Base-by-base conservation (phyloP, 495 filamentous ascomycete species). In the Chaetomium fimeti region DNA sequence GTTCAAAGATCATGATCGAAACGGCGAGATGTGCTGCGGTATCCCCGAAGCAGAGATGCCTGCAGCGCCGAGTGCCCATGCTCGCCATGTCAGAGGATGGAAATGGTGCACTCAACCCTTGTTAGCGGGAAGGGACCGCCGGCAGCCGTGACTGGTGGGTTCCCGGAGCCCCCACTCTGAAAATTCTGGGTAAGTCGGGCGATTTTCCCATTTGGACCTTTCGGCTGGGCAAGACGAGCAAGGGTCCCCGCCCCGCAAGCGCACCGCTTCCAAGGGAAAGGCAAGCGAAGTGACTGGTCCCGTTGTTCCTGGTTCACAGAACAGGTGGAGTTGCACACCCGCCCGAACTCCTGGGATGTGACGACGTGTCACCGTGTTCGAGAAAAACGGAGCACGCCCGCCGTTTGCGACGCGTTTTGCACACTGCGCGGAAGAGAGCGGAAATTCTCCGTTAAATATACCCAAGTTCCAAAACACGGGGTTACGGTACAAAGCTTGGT, bases 191-290 rank as follows among this genome's bases (percentile, higher is more conserved):
- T 59, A 52, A 29, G 65, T 43, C 71, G 72, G 71, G 60, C 65
- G 65, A 66, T 57, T 71, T 68, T 67, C 71, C 73, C 69, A 63
- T 71, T 75, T 66, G 15, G 65, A 60, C 52, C 56, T 62, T 56
- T 24, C 47, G 32, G 25, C 57, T 51, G 38, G 38, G 51, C 47
- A 22, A 18, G 58, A 36, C 32, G 32, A 36, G 32, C 32, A 36
- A 66, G 58, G 54, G 32, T 28, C 11, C 11, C 28, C 54, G 68
- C 70, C 72, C 72, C 70, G 70, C 71, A 71, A 49, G 49, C 29
- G 59, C 40, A 60, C 51, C 55, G 28, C 20, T 70, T 66, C 69
- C 67, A 68, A 60, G 59, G 54, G 65, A 65, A 66, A 62, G 66
- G 69, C 58, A 64, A 64, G 53, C 54, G 60, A 32, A 29, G 57